Base-by-base conservation (phyloP, 2,329 filamentous ascomycete genomes). In the Metarhizium brunneum region DNA sequence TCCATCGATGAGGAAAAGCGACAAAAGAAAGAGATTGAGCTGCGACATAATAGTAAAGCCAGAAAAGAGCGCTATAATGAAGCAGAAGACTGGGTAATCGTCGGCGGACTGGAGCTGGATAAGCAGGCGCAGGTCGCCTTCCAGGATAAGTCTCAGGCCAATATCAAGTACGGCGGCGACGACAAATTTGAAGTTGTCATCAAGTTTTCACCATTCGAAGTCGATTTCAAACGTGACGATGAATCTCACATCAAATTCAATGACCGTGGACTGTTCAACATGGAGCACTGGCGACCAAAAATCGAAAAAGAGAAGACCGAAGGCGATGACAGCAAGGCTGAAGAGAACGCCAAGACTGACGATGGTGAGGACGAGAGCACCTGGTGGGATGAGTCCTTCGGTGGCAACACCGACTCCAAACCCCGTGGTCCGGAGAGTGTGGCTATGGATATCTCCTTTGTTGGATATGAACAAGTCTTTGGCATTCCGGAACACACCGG, bases 331-430 rank as follows among this genome's bases (percentile, higher is more conserved):
- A 79, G 75, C 56, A 75, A 76, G 55, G 69, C 73, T 50, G 71
- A 68, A 4, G 70, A 75, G 56, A 69, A 73, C 10, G 68, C 70
- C n/a, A 77, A 75, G 52, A 69, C 75, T 30, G 69, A 72, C 13
- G 69, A 71, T 11, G 78, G 76, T 14, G 83, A 87, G 60, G 88
- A 94, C 61, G 88, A 96, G 68, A 88, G 86, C 72, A 96, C 92
- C 3, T 96, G 91, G 90, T 99, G 94, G 94, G 94, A 99, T 6
- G 94, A 99, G 75, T 83, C 81, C 0, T 99, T 99, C 70, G 92
- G 92, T 60, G 92, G 92, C 58, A 95, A 94, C 69, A 97, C 92
- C 0, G 94, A 99, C 70, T 83, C 86, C 5, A 99, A 99, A 73
- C 92, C 94, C n/a, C 85, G 85, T 65, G 94, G 94, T 1, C 94